Base-by-base conservation (phyloP, 2,329 filamentous ascomycete genomes). In the Ascochyta pisi region DNA sequence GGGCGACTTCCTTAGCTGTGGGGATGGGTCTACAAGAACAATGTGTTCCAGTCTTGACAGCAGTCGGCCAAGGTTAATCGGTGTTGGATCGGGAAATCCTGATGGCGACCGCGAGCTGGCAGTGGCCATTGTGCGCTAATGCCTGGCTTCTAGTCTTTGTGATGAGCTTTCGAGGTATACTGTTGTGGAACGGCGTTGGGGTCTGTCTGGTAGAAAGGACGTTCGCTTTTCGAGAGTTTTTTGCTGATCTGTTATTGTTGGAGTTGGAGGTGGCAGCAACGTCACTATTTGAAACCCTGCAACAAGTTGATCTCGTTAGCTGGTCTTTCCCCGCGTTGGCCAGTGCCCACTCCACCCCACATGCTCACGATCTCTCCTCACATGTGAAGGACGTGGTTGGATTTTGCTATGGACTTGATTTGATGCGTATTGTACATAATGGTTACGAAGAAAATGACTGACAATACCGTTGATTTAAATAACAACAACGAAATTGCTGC, bases 11-110 rank as follows among this genome's bases (percentile, higher is more conserved):
- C 84, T 80, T 42, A 90, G 76, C 44, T 83, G 77, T 41, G 83
- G 82, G 49, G 87, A 84, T 50, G 83, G 80, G 58, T 87, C 83
- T 27, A 85, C 81, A 51, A 91, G 80, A 48, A 92, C 81, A 31
- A 80, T 86, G 57, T 84, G 82, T 65, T 91, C 86, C 34, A 92
- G 79, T 29, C 89, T 86, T 46, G 78, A 76, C 6, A 93, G 82
- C 45, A 92, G 79, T 34, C 87, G 84, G 38, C 81, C 83, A 16
- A 93, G 82, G 66, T 90, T 77, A 38, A 77, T 73, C 1, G 66
- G 57, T 3, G 68, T 71, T 5, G 67, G 49, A 16, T 74, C 70
- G 9, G 69, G 64, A 27, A 56, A 63, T 2, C 52, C 61, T 35
- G 69, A 58, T 1, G 69, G 65, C 6, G 67, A 66, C n/a, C 54